Conservation (phyloP, 805 yeast genomes). For the Clavispora fructus region DNA sequence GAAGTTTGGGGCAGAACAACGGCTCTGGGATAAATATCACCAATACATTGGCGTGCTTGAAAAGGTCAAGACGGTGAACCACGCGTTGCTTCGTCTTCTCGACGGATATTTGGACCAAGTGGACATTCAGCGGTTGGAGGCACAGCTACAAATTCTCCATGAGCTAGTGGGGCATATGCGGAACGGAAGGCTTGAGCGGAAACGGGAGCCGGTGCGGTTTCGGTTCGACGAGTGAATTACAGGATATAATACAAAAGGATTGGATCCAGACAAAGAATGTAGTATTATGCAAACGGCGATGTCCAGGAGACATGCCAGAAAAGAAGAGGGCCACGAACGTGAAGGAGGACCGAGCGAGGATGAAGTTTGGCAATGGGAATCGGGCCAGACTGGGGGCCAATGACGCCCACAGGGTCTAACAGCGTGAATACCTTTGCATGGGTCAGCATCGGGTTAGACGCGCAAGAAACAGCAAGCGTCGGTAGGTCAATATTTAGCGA, state of each 20-base stretch:
- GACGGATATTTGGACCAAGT: slow-evolving; percentile 4
- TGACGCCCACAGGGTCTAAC: too few species aligned
- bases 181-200: neutral
- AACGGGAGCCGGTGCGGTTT: neutral
- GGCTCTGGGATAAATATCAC: slow-evolving; percentile 9
- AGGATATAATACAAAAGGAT: neutral
- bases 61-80: neutral
- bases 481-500: too few species aligned
- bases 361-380: too few species aligned
- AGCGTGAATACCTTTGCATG: too few species aligned
- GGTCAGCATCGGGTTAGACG: too few species aligned
- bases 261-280: too few species aligned
- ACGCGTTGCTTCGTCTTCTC: slow-evolving; percentile 2
- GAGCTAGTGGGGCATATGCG: slow-evolving; percentile 1
- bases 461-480: too few species aligned
- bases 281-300: neutral
- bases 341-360: too few species aligned
- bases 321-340: too few species aligned
- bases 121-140: slow-evolving; percentile 6
- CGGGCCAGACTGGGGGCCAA: too few species aligned
- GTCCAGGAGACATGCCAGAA: too few species aligned
- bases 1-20: slow-evolving; percentile 1
- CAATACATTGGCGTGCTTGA: slow-evolving; percentile 7
- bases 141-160: slow-evolving; percentile 10
- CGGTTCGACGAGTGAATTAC: neutral